Evolutionary conservation across 768 basidiomycete genomes (phyloP), one percentile per base, ranked within the genome.

Genomic region (Suillus americanus): DNA sequence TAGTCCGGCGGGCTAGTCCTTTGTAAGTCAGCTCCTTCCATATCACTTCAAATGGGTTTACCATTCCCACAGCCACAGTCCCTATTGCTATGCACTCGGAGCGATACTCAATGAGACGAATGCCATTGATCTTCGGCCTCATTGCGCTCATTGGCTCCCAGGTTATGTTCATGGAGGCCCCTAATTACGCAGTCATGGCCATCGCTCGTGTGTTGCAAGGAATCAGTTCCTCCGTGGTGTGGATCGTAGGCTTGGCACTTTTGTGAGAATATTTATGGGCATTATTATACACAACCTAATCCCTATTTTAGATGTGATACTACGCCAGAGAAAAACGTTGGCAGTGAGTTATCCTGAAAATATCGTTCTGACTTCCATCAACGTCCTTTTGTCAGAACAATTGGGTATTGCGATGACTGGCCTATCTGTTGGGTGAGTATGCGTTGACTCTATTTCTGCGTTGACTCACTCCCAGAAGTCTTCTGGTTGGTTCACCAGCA

Each of bases 81-180:
- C 85, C 87, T 0, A 81, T 86, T 56, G 85, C 88, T 2, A 78
- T 83, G 66, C 74, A 84, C 25, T 83, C 88, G 2, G 88, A 89
- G 70, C 79, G 69, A 25, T 82, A 82, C 55, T 73, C 80, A 37
- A 77, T 77, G 20, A 76, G 87, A 41, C 80, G 79, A 64, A 66
- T 68, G 5, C 87, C 86, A 3, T 78, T 89, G 53, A 67, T 88
- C 13, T 33, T 79, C 7, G 88, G 86, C 18, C 75, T 87, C 14
- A 2, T 85, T 10, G 67, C 82, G 33, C 79, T 89, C 41, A 72
- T 85, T 5, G 84, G 78, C 6, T 84, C 86, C 2, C 85, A 87
- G 72, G 71, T 87, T 20, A 79, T 89, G 76, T 76, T 89, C 13
- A 88, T 89, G 86, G 84, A 87, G 67, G 86, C 86, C 0, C 83